Conservation (phyloP, 2,329 filamentous ascomycete species). For the Trichophyton verrucosum region DNA sequence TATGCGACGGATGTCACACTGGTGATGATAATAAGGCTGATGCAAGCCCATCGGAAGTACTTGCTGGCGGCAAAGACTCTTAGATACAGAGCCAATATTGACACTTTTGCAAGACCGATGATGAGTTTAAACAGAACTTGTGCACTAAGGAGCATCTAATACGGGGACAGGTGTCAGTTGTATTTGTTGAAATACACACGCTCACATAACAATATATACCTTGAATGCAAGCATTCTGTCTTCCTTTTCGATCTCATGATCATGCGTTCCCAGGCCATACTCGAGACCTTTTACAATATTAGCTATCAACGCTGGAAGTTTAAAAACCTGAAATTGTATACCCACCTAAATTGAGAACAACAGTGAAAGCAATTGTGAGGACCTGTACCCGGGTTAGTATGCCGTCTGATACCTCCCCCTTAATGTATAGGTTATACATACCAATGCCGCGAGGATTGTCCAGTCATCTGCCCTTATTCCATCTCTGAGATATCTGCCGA, state of each 20-base stretch:
- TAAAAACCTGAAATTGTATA: background rate
- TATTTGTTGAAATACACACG: background rate
- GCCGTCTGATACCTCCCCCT: background rate
- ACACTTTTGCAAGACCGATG: constrained; percentile 8
- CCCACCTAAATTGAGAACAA: constrained; percentile 7
- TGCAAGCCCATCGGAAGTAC: constrained; percentile 10
- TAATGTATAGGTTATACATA: background rate
- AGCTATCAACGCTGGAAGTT: background rate
- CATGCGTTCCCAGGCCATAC: constrained; percentile 9
- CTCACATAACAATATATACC: background rate
- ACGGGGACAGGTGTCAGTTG: background rate
- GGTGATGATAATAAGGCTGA: constrained; percentile 6
- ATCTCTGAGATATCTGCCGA: constrained; percentile 8
- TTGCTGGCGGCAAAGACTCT: constrained; percentile 9
- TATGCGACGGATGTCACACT: constrained; percentile 7
- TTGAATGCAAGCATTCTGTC: constrained; percentile 6
- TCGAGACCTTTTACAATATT: constrained; percentile 4
- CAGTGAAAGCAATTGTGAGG: constrained; percentile 3
- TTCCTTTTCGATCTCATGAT: background rate
- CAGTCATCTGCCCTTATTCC: constrained; percentile 8
- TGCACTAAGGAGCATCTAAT: constrained; percentile 4
- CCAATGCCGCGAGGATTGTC: constrained; percentile 7
- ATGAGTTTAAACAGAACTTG: constrained; percentile 10
- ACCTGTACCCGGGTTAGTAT: background rate
- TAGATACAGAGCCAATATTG: constrained; percentile 12